phyloP scores from a whole-genome alignment of 306 rosid genomes.

The Notholithocarpus densiflorus region DNA sequence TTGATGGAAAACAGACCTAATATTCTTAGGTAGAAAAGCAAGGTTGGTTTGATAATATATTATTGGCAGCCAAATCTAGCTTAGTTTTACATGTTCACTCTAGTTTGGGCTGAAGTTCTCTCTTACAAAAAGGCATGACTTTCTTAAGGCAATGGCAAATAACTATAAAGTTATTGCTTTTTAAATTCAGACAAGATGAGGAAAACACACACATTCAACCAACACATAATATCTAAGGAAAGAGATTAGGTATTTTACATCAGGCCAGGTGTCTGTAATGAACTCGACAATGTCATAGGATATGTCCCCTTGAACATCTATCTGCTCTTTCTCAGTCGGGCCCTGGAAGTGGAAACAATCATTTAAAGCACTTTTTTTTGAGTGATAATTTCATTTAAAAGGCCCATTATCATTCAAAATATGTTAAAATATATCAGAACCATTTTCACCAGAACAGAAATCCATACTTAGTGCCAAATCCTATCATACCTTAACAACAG shows the following conservation, averaged over 20 bases:
- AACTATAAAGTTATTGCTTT: not conserved
- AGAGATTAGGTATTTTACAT: constrained; percentile 50
- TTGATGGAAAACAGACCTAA: not conserved
- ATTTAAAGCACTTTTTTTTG: constrained; percentile 6
- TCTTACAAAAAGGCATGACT: not conserved
- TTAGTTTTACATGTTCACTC: not conserved
- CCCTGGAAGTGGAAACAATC: constrained; percentile 66
- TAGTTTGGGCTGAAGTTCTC: not conserved
- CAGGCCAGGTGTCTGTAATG: constrained; percentile 91
- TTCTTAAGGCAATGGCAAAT: not conserved
- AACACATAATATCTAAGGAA: not conserved
- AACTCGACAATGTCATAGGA: constrained; percentile 89
- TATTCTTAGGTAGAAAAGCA: not conserved
- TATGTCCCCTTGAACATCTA: constrained; percentile 99
- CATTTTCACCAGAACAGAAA: constrained; percentile 5
- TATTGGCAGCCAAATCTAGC: not conserved
- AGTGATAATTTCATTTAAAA: no score
- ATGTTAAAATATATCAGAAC: constrained; percentile 22
- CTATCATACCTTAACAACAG: constrained; percentile 83
- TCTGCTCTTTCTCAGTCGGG: constrained; percentile 97
- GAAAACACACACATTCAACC: not conserved
- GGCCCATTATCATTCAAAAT: not conserved
- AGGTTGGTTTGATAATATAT: not conserved
- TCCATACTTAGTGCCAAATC: constrained; percentile 8
- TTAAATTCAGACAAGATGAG: not conserved